Evolutionary conservation across 306 rosid species (phyloP).

Genomic region (Dalbergia cochinchinensis): DNA sequence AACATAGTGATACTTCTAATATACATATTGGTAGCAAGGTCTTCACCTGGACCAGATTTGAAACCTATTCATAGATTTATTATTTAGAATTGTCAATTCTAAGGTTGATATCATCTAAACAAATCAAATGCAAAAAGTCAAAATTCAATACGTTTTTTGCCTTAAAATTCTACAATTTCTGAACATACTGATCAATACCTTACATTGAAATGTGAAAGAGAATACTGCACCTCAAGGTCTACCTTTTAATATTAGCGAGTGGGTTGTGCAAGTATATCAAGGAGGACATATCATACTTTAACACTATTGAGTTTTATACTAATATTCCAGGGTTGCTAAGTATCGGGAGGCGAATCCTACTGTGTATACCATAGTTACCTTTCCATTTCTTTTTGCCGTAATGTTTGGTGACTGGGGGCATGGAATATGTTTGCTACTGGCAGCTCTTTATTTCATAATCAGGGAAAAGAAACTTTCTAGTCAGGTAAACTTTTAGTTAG

Average conservation of each 20-base stretch:
- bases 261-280: not conserved
- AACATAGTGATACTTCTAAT: too few relatives aligned
- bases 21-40: too few relatives aligned
- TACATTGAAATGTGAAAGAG: too few relatives aligned
- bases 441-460: slow-evolving; percentile 71
- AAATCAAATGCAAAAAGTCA: too few relatives aligned
- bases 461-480: slow-evolving; percentile 85
- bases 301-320: slow-evolving; percentile 34
- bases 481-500: slow-evolving; percentile 67
- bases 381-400: slow-evolving; percentile 98
- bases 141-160: too few relatives aligned
- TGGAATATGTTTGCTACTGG: slow-evolving; percentile 91
- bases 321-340: slow-evolving; percentile 86
- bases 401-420: slow-evolving; percentile 99
- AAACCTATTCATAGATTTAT: too few relatives aligned
- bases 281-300: slow-evolving; percentile 31
- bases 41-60: too few relatives aligned
- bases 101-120: too few relatives aligned
- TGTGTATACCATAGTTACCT: slow-evolving; percentile 84
- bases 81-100: too few relatives aligned
- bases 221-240: too few relatives aligned
- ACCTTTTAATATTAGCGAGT: not conserved
- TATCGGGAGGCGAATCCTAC: slow-evolving; percentile 99
- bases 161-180: too few relatives aligned
- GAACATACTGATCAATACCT: too few relatives aligned